These are phyloP conservation scores for Globisporangium spiculum DNA, from an alignment of 352 stramenopile species.

Conservation along the genomic window DNA sequence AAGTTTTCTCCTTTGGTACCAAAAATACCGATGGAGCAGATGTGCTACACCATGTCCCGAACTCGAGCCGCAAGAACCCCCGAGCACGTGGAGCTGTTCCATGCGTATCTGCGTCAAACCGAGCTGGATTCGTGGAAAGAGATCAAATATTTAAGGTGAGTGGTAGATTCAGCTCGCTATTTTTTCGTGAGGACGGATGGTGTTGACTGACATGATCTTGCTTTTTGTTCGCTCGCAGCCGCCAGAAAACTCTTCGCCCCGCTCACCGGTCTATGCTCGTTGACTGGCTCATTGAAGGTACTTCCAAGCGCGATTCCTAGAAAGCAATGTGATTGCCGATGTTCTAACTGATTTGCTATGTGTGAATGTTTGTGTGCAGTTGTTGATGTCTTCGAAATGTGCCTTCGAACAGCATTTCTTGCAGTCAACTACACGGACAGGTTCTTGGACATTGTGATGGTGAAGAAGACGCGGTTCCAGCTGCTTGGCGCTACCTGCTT, in stretches of 20 bases:
- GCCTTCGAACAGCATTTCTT: conserved; percentile 84
- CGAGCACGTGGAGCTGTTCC: conserved; percentile 76
- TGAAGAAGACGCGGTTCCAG: conserved; percentile 88
- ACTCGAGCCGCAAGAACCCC: conserved; percentile 44
- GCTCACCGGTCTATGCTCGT: conserved; percentile 90
- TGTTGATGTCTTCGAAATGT: conserved; percentile 93
- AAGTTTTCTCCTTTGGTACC: conserved; percentile 46
- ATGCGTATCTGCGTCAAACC: conserved; percentile 74
- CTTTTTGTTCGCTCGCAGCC: conserved; percentile 28
- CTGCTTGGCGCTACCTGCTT: conserved; percentile 88
- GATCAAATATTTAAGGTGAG: conserved; percentile 83
- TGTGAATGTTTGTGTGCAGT: conserved; percentile 37
- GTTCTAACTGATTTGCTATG: not conserved
- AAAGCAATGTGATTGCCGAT: not conserved
- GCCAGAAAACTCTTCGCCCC: conserved; percentile 78
- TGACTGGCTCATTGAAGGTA: conserved; percentile 91
- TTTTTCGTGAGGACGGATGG: not conserved
- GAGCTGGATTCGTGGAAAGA: conserved; percentile 82
- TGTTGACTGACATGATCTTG: not conserved
- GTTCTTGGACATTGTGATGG: conserved; percentile 86
- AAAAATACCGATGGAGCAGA: conserved; percentile 78
- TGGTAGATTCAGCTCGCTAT: not conserved
- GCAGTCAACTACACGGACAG: conserved; percentile 91
- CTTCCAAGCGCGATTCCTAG: not conserved
- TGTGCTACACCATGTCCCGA: conserved; percentile 63